Conservation (phyloP, 1,284 basidiomycete species). For the Ustilago loliicola region DNA sequence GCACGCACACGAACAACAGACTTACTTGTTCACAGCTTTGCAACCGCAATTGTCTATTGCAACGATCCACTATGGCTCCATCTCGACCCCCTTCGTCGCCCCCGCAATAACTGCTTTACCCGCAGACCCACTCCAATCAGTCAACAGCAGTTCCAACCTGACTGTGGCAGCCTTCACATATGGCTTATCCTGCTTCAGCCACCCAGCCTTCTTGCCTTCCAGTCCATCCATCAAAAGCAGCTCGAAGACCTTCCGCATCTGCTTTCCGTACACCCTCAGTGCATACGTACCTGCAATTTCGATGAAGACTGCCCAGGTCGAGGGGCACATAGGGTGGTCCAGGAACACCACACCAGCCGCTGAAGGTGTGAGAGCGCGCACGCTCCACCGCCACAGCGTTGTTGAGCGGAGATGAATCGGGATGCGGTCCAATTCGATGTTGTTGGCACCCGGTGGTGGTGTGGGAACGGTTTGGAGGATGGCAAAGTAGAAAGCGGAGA, state of each 20-base stretch:
- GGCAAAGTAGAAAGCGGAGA: conserved; percentile 89
- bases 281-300: conserved; percentile 60
- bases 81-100: conserved; percentile 47
- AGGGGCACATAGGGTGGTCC: conserved; percentile 58
- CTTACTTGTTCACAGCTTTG: no score
- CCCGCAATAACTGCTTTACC: conserved; percentile 21
- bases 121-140: conserved; percentile 59
- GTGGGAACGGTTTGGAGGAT: conserved; percentile 75
- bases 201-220: conserved; percentile 43
- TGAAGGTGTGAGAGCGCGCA: conserved; percentile 58
- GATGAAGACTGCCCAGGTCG: conserved; percentile 63
- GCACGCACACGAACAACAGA: no score
- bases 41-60: no score
- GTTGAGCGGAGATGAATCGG: conserved; percentile 54
- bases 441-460: conserved; percentile 20
- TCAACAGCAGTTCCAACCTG: conserved; percentile 66
- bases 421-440: conserved; percentile 26
- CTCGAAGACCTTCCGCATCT: conserved; percentile 59
- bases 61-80: conserved; percentile 37
- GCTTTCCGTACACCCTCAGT: conserved; percentile 55
- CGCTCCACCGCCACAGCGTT: conserved; percentile 65
- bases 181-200: conserved; percentile 42
- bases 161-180: conserved; percentile 60
- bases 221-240: conserved; percentile 61
- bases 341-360: conserved; percentile 37